Evolutionary conservation across 331 rosid genomes (phyloP), one percentile per base, ranked within the genome.

Genomic region (Acacia pycnantha): DNA sequence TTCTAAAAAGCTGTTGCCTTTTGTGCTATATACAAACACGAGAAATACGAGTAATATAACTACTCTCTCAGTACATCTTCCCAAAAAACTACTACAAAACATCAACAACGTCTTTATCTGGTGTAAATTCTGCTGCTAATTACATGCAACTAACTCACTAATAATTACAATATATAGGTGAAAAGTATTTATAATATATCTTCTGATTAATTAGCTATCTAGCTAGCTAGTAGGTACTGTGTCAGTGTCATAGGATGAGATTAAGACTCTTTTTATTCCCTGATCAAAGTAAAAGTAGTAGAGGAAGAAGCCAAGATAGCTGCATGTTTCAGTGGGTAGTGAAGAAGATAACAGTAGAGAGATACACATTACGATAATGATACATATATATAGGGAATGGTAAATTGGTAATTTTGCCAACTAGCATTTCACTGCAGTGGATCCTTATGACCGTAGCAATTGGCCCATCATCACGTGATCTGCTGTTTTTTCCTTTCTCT

Each of bases 381-480:
- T 56, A 7, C 22, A 56, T 56, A 2, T 9, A 56, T 8, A 11
- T 15, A 14, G 46, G 41, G 41, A 37, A 37, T 37, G 41, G 9
- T 35, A 47, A 41, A 62, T 37, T 26, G 29, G 70, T 35, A 70
- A 54, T 77, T 58, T 56, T 90, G 91, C 84, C 91, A 90, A 90
- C 91, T 85, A 70, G 86, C 89, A 85, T 82, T 77, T 35, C 80
- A 62, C 86, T 89, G 85, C 81, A 84, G 79, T 83, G 76, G 84
- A 83, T 89, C 87, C 82, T 64, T 88, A 37, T 53, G 77, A 66
- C 72, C 48, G 14, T 76, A 68, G 83, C 4, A 58, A 59, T 74
- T 68, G 80, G 83, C 92, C 93, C 88, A 84, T 81, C 84, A 88
- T 92, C 97, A 90, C 92, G 94, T 92, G 97, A 88, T 79, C 76